Conservation (phyloP, 1,284 basidiomycete genomes). For the Phenoliferia sp. region DNA sequence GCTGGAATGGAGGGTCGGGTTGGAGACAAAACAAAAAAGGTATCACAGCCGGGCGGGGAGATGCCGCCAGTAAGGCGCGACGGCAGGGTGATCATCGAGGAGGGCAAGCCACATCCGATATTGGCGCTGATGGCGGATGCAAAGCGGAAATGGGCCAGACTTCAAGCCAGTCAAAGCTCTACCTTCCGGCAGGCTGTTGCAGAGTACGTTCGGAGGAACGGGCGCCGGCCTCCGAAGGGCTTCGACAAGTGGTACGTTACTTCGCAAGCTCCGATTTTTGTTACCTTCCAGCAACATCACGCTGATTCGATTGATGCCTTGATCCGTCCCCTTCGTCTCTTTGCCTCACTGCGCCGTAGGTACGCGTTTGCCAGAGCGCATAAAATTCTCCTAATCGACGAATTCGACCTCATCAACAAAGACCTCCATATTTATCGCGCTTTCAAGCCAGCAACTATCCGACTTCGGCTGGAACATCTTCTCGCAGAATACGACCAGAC, state of each 20-base stretch:
- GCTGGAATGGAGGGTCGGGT: too few relatives aligned
- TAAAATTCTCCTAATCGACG: constrained; percentile 36
- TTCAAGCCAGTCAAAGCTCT: constrained; percentile 66
- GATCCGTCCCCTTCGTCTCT: background rate
- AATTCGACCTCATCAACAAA: constrained; percentile 38
- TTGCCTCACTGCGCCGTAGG: constrained; percentile 18
- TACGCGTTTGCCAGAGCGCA: constrained; percentile 37
- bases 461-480: constrained; percentile 27
- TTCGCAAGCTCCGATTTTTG: background rate
- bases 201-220: constrained; percentile 45
- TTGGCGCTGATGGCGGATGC: constrained; percentile 67
- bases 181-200: constrained; percentile 54
- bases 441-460: constrained; percentile 30
- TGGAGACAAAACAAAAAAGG: background rate
- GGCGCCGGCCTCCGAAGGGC: constrained; percentile 45
- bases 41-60: background rate
- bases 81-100: constrained; percentile 22
- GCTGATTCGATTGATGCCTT: too few relatives aligned
- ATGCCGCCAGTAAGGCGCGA: constrained; percentile 20
- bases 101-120: constrained; percentile 27
- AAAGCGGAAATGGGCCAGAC: constrained; percentile 57
- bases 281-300: too few relatives aligned
- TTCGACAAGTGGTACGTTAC: constrained; percentile 45
- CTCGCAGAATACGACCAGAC: constrained; percentile 21
- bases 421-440: constrained; percentile 36